Evolutionary conservation across 768 basidiomycete species (phyloP), one percentile per base, ranked within the genome.

Genomic region (Lactarius indigo): DNA sequence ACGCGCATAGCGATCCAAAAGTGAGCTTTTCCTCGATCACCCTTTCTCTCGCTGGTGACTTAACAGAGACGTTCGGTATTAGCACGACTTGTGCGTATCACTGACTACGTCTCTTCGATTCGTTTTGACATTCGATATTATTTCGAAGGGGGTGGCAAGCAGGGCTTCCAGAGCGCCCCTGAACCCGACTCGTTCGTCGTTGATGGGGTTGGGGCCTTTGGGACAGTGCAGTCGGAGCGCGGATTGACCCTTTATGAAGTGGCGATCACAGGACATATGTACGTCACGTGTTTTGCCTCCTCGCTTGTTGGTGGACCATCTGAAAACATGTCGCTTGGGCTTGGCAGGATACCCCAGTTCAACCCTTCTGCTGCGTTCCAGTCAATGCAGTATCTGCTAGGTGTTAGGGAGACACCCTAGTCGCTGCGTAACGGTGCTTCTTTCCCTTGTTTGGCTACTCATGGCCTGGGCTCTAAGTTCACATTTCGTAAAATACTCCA

Each of bases 61-160:
- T 37, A n/a, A 63, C 20, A 10, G 30, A 30, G 33, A 5, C 35
- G 12, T 33, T 26, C 12, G 8, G 13, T 23, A 4, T 23, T 30
- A 70, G 69, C 54, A 70, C 69, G 69, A 70, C 69, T 18, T 70
- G 69, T 70, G 23, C 63, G 69, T 69, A 30, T 63, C 55, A 26
- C 28, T 23, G 2, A 23, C 63, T 31, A 7, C 42, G 20, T 52
- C 28, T 30, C 20, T 10, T 44, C 18, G 33, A 28, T 30, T 30
- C 30, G 3, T 33, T 8, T n/a, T 56, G 47, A 55, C 20, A 0
- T 5, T 58, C 39, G 28, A 57, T 37, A 3, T 20, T 15, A 35
- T 39, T 42, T 54, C 23, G 3, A 56, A 70, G 68, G 69, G 70
- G 59, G 59, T 35, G 62, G 64, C 9, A 12, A 61, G 56, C 68